Percentiles rank a stretch among this genome's conserved stretches.
These are phyloP conservation scores for Stellera chamaejasme DNA, from an alignment of 345 rosid species.

Conservation along the genomic window DNA sequence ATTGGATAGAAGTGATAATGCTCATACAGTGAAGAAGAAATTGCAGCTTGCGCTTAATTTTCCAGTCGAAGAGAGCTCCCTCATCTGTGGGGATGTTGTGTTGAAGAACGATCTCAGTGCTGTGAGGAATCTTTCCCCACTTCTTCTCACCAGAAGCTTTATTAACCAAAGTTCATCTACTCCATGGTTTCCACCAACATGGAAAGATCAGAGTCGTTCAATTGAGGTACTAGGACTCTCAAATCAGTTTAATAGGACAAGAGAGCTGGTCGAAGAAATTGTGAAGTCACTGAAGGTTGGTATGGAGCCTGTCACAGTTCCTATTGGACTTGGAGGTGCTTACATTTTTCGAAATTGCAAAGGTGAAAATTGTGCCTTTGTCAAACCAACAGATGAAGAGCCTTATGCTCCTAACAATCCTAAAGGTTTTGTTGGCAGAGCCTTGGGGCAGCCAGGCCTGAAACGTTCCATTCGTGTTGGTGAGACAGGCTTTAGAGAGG, in stretches of 20 bases:
- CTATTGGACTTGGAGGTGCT: constrained; percentile 94
- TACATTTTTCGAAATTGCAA: constrained; percentile 69
- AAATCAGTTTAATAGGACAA: constrained; percentile 33
- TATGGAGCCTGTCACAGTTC: constrained; percentile 71
- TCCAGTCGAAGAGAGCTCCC: constrained; percentile 68
- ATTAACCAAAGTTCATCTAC: constrained; percentile 93
- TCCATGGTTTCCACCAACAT: constrained; percentile 92
- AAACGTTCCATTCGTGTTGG: constrained; percentile 97
- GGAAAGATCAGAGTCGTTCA: constrained; percentile 76
- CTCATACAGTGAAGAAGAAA: constrained; percentile 86
- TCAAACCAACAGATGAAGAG: constrained; percentile 98
- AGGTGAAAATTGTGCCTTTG: constrained; percentile 79
- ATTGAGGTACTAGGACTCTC: constrained; percentile 81
- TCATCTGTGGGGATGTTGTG: constrained; percentile 81
- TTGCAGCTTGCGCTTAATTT: constrained; percentile 84
- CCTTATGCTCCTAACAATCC: constrained; percentile 99
- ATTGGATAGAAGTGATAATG: constrained; percentile 88
- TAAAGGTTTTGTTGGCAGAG: constrained; percentile 94
- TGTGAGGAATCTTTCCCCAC: constrained; percentile 78
- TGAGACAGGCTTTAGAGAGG: constrained; percentile 94
- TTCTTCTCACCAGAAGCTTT: constrained; percentile 67
- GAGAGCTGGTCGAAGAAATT: constrained; percentile 53
- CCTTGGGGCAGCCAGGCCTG: constrained; percentile 93
- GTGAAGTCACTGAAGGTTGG: constrained; percentile 80
- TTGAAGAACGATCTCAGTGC: constrained; percentile 86